Evolutionary conservation across 306 rosid genomes (phyloP).

Genomic region (Trifolium fragiferum): DNA sequence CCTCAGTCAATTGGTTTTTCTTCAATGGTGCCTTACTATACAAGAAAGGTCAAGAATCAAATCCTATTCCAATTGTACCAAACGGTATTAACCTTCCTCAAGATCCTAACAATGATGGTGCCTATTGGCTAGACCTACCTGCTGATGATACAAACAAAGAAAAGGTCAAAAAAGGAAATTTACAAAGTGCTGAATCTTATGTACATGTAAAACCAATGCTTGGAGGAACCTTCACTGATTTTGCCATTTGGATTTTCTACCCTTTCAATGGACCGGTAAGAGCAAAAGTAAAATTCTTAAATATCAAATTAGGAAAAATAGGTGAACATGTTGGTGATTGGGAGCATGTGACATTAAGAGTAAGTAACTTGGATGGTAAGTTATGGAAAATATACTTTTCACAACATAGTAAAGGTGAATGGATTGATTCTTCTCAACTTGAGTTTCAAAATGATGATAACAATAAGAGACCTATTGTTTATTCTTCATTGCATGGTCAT

Average conservation of each 20-base stretch:
- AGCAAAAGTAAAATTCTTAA: constrained; percentile 63
- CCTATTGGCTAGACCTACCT: constrained; percentile 79
- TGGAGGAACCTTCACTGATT: constrained; percentile 72
- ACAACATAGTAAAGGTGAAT: constrained; percentile 66
- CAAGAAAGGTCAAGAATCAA: constrained; percentile 55
- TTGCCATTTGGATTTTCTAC: constrained; percentile 77
- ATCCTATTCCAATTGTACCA: constrained; percentile 54
- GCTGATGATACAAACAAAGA: constrained; percentile 50
- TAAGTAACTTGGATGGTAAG: constrained; percentile 76
- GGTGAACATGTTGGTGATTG: constrained; percentile 85
- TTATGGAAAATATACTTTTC: constrained; percentile 59
- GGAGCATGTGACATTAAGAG: constrained; percentile 75
- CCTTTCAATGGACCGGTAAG: constrained; percentile 81
- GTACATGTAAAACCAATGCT: constrained; percentile 76
- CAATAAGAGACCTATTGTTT: constrained; percentile 48
- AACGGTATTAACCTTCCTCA: constrained; percentile 74
- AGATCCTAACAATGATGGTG: constrained; percentile 68
- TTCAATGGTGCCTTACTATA: constrained; percentile 64
- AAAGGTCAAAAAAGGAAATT: constrained; percentile 65
- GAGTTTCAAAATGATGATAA: constrained; percentile 48
- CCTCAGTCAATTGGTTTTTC: constrained; percentile 72
- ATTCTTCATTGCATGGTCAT: constrained; percentile 74
- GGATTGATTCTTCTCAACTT: constrained; percentile 72
- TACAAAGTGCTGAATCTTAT: constrained; percentile 50
- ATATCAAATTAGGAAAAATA: constrained; percentile 57